phyloP scores from a whole-genome alignment of 192 early-diverging fungal species.

The Umbelopsis vinacea region DNA sequence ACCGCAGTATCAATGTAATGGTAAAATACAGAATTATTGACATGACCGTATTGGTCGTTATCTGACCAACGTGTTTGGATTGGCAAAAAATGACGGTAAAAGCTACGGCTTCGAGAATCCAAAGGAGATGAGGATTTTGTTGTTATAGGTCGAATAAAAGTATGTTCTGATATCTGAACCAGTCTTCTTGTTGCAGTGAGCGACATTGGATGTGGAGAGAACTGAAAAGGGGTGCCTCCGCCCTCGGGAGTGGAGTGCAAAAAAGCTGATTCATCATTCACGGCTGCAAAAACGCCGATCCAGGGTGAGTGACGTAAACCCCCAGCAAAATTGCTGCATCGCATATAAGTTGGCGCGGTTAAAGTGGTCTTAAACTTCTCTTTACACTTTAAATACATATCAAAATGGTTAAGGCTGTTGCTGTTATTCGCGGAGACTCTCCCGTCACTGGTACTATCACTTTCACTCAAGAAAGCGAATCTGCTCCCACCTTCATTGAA shows the following conservation, averaged over 20 bases:
- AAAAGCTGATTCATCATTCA: constrained; percentile 13
- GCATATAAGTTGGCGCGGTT: constrained; percentile 12
- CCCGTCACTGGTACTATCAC: constrained; percentile 71
- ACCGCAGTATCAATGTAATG: constrained; percentile 60
- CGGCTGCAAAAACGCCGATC: background rate
- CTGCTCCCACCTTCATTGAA: constrained; percentile 58
- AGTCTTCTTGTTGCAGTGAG: constrained; percentile 5
- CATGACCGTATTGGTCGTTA: constrained; percentile 65
- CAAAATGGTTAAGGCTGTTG: constrained; percentile 85
- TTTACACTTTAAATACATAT: constrained; percentile 25
- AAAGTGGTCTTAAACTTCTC: constrained; percentile 25
- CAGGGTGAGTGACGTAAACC: constrained; percentile 6
- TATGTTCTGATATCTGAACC: constrained; percentile 13
- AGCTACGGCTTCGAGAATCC: background rate
- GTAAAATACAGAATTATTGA: constrained; percentile 65
- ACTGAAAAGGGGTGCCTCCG: background rate
- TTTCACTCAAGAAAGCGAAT: constrained; percentile 70
- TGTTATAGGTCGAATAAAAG: background rate
- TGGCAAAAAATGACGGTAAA: constrained; percentile 1
- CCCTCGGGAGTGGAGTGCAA: background rate
- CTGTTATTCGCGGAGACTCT: constrained; percentile 73
- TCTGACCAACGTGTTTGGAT: constrained; percentile 51
- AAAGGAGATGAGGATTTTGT: background rate
- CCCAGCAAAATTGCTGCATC: constrained; percentile 3
- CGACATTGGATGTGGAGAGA: background rate